Base-by-base conservation (phyloP, 768 basidiomycete genomes). In the Xerocomus potaroensis region DNA sequence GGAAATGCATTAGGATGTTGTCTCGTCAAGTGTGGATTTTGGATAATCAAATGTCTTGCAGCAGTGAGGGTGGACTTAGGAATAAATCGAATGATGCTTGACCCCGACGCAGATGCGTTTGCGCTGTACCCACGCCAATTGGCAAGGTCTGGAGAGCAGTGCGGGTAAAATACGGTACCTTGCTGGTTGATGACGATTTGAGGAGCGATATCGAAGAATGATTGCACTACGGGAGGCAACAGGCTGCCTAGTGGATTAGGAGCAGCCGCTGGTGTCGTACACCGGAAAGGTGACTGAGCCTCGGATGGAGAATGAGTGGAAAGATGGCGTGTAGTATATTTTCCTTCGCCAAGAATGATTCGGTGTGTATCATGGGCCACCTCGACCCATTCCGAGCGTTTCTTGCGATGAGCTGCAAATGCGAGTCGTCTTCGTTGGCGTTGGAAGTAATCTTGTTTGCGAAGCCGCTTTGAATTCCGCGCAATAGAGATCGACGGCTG, bases 281-380 rank as follows among this genome's bases (percentile, higher is more conserved):
- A 43, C 33, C 50, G 47, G 33, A 61, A 61, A 6, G 60, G 50
- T 21, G 57, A 59, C 24, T 43, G 33, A 26, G 51, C 26, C 26
- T 49, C 30, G 23, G 32, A 43, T 4, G 41, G 41, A 35, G 47
- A 27, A 38, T 44, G 38, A 34, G 49, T 39, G n/a, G 52, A 41
- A 18, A 48, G 39, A 36, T 37, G 53, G 49, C 65, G 65, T 52
- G 66, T 62, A 45, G 60, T 56, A 60, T 72, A 72, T 63, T 69
- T 61, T 53, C 72, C 71, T 60, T 71, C 64, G 15, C 69, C 72
- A 45, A 69, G 59, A 44, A 71, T 61, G 40, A 72, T 68, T 41
- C 51, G 52, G 37, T 64, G 63, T 5, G 71, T 72, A 50, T 72
- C 72, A 31, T 37, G 47, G 21, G 72, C 72, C 1, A 58, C 64